Base-by-base conservation (phyloP, 2,329 filamentous ascomycete genomes). In the Dothiorella sarmentorum region DNA sequence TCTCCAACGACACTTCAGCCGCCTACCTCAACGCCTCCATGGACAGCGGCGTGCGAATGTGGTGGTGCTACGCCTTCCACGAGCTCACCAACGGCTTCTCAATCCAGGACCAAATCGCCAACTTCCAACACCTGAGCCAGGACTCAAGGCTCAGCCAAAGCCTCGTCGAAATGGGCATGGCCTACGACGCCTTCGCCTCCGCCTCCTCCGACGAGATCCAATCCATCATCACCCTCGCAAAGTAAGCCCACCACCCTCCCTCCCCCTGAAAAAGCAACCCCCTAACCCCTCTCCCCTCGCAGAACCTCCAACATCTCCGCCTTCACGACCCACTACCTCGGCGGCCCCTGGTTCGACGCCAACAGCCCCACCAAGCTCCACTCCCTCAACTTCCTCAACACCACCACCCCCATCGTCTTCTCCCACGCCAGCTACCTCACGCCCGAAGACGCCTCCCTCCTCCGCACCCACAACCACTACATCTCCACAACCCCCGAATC, bases 401-500 rank as follows among this genome's bases (percentile, higher is more conserved):
- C 68, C 15, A 69, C 69, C 27, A 75, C 75, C 11, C 78, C 82
- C 0, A 68, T 83, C 3, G 71, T 85, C 55, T 79, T 84, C 66
- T 79, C 80, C 0, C 82, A 84, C 63, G 80, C 73, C 0, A 73
- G 70, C 13, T 80, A 73, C 67, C 66, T 82, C 17, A 76, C 76
- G 0, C 65, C 72, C 0, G 59, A 61, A 0, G 76, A 78, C 13
- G 70, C 71, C 0, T 56, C 67, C 1, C 70, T 82, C 0, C 74
- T 85, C 0, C 78, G 79, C 10, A 60, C 68, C 0, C 75, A 75
- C 2, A 79, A 84, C 67, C 77, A 83, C 52, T 79, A 80, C 68
- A 68, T 85, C 40, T 81, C 80, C 53, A 81, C 81, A 60, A 85
- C 83, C 0, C 81, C 82, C 1, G 83, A 85, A 64, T 82, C 80